A percentile compares a stretch with the other conserved stretches of the same genome.
Evolutionary conservation across 2,329 filamentous ascomycete species (phyloP).

Genomic region (Pezicula radicicola): DNA sequence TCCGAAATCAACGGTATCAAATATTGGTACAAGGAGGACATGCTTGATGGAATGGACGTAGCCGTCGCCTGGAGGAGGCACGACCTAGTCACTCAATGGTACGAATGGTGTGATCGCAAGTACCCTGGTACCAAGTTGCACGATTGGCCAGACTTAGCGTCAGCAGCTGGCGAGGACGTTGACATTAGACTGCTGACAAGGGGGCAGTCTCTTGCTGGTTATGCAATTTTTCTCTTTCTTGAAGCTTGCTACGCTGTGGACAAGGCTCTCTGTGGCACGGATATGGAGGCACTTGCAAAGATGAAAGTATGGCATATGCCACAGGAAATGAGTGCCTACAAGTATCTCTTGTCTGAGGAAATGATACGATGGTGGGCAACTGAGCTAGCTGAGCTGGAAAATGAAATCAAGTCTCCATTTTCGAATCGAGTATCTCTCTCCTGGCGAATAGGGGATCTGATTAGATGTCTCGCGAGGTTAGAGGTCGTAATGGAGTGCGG

Average conservation of each 20-base stretch:
- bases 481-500: not conserved
- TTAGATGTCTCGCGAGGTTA: not conserved
- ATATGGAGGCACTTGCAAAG: not conserved
- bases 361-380: not conserved
- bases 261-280: not conserved
- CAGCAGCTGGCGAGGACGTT: not conserved
- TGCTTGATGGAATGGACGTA: too few species aligned
- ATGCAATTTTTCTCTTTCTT: not conserved
- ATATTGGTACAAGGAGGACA: too few species aligned
- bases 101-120: too few species aligned
- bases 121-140: too few species aligned
- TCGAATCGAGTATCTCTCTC: not conserved
- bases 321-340: not conserved
- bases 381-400: not conserved
- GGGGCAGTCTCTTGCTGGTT: not conserved
- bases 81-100: too few species aligned
- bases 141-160: too few species aligned
- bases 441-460: not conserved
- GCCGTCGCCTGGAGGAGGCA: too few species aligned
- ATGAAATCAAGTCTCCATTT: not conserved
- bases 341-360: not conserved
- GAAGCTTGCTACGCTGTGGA: not conserved
- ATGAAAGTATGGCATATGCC: not conserved
- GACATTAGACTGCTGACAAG: not conserved
- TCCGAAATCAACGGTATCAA: too few species aligned